Evolutionary conservation across 331 rosid genomes (phyloP).

Genomic region (Dryas integrifolia): DNA sequence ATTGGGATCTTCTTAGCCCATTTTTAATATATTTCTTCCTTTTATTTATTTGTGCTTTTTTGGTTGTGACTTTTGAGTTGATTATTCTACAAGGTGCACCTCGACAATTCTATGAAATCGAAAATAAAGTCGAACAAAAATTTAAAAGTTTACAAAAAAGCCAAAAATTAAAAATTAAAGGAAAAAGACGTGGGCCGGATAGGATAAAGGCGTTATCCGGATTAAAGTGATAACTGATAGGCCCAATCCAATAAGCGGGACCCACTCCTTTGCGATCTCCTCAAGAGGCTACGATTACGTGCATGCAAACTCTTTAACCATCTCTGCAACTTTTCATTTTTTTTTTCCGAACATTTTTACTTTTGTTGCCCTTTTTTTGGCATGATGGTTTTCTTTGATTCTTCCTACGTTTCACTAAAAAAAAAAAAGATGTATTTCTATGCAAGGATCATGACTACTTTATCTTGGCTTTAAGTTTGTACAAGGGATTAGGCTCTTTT

Average conservation of each 20-base stretch:
- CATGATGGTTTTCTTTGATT: too few species aligned
- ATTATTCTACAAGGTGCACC: neutral
- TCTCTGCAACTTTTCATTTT: neutral
- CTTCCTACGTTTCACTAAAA: too few species aligned
- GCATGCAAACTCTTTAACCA: neutral
- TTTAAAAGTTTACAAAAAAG: too few species aligned
- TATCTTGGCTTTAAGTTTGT: too few species aligned
- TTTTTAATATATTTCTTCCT: too few species aligned
- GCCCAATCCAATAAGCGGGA: neutral
- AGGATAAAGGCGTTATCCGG: neutral
- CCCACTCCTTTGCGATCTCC: neutral
- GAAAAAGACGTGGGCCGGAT: neutral
- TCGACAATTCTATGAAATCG: slow-evolving; percentile 6
- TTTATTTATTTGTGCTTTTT: too few species aligned
- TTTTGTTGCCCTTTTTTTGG: too few species aligned
- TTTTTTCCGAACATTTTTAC: neutral
- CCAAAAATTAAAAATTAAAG: neutral
- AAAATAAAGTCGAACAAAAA: neutral
- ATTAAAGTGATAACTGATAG: neutral
- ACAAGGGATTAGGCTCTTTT: too few species aligned
- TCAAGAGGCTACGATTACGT: neutral
- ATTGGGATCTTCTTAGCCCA: too few species aligned
- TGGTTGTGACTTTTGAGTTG: neutral
- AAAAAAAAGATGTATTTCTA: too few species aligned
- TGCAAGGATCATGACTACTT: too few species aligned